These are phyloP conservation scores for Zarea fungicola DNA, from an alignment of 2,329 filamentous ascomycete species.

Conservation along the genomic window DNA sequence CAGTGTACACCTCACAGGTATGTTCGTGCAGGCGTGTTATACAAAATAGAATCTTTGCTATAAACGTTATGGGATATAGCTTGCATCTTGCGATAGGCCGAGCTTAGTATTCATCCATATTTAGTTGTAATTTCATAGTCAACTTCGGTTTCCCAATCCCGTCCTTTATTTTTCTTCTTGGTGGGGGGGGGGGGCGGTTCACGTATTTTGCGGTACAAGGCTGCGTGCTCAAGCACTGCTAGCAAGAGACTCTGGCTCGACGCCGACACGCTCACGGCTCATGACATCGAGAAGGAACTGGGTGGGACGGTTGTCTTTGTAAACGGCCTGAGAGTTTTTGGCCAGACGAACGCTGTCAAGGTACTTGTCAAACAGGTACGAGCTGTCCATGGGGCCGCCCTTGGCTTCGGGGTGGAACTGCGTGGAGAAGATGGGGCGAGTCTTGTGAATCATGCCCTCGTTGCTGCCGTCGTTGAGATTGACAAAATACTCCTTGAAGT, in stretches of 20 bases:
- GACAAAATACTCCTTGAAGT: conserved; percentile 98
- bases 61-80: too few species aligned
- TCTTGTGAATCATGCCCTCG: conserved; percentile 95
- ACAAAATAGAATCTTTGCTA: too few species aligned
- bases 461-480: conserved; percentile 98
- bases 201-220: not conserved
- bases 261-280: conserved; percentile 90
- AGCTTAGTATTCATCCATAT: not conserved
- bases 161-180: too few species aligned
- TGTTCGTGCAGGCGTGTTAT: too few species aligned
- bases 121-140: not conserved
- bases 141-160: not conserved
- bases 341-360: conserved; percentile 82
- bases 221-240: conserved; percentile 1
- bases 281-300: conserved; percentile 86
- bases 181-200: too few species aligned
- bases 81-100: not conserved
- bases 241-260: conserved; percentile 48
- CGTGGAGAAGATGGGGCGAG: conserved; percentile 93
- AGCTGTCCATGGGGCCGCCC: conserved; percentile 91
- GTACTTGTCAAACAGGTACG: conserved; percentile 96
- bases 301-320: conserved; percentile 81
- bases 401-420: conserved; percentile 99
- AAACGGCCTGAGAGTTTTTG: conserved; percentile 75
- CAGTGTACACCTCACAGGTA: too few species aligned